Percentiles rank a stretch among this genome's conserved stretches.
phyloP scores from a whole-genome alignment of 2,329 filamentous ascomycete genomes.

The Alternaria novae-zelandiae region DNA sequence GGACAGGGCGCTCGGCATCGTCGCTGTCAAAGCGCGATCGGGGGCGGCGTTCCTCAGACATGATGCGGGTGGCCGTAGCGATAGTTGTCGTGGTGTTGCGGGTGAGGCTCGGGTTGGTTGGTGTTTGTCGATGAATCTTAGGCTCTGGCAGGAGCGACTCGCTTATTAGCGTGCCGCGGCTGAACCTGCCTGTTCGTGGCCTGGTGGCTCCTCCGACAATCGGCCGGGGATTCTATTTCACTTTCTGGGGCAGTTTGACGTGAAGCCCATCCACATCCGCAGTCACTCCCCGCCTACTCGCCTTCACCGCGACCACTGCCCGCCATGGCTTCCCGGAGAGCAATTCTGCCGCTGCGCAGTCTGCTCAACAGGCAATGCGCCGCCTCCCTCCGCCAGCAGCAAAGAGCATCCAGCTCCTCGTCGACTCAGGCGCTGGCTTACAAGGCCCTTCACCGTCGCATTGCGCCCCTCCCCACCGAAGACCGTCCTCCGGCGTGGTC shows the following conservation, averaged over 20 bases:
- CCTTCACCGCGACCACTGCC: slow-evolving; percentile 15
- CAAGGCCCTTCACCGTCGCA: slow-evolving; percentile 93
- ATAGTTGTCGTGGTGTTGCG: slow-evolving; percentile 1
- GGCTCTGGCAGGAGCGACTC: slow-evolving; percentile 7
- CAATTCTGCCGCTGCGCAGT: slow-evolving; percentile 48
- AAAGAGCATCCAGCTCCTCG: slow-evolving; percentile 57
- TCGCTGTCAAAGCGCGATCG: slow-evolving; percentile 95
- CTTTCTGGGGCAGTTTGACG: slow-evolving; percentile 11
- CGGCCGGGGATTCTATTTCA: slow-evolving; percentile 14
- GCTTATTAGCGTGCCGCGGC: slow-evolving; percentile 15
- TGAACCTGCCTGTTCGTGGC: slow-evolving; percentile 3
- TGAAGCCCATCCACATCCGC: not conserved
- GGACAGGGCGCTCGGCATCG: slow-evolving; percentile 67
- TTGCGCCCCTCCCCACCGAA: slow-evolving; percentile 80
- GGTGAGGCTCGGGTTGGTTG: slow-evolving; percentile 1
- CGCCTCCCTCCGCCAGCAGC: slow-evolving; percentile 36
- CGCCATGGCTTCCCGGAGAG: slow-evolving; percentile 53
- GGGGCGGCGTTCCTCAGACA: slow-evolving; percentile 85
- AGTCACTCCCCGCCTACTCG: slow-evolving; percentile 25
- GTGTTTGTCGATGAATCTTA: slow-evolving; percentile 1
- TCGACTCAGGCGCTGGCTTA: slow-evolving; percentile 95
- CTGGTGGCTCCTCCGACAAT: slow-evolving; percentile 10
- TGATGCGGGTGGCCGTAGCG: slow-evolving; percentile 44
- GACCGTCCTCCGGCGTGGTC: slow-evolving; percentile 80
- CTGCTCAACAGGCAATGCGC: slow-evolving; percentile 37